Evolutionary conservation across 2,329 filamentous ascomycete species (phyloP).

Genomic region (Coccinonectria pachysandricola): DNA sequence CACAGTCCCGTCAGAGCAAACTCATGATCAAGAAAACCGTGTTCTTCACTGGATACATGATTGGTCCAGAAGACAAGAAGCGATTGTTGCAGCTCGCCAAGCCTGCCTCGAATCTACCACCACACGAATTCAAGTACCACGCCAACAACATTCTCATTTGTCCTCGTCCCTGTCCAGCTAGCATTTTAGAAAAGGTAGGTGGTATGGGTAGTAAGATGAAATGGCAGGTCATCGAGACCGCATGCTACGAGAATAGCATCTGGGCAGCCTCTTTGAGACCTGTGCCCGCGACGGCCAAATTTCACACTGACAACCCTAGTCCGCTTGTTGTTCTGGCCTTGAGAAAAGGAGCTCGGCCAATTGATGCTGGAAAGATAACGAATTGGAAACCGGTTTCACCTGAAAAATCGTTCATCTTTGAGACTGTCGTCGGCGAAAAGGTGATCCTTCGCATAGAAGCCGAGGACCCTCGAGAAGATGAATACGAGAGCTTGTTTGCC

Average conservation of each 20-base stretch:
- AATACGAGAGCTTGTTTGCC: constrained; percentile 52
- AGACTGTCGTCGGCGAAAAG: constrained; percentile 80
- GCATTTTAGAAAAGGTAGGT: constrained; percentile 72
- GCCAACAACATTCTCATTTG: constrained; percentile 89
- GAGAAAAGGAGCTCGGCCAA: constrained; percentile 62
- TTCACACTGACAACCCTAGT: constrained; percentile 68
- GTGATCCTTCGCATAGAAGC: constrained; percentile 70
- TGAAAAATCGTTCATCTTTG: constrained; percentile 65
- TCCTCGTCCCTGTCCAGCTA: constrained; percentile 60
- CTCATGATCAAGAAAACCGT: constrained; percentile 77
- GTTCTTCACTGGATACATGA: constrained; percentile 87
- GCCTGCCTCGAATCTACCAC: constrained; percentile 49
- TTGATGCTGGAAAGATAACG: constrained; percentile 71
- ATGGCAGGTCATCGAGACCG: constrained; percentile 75
- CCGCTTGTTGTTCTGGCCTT: constrained; percentile 78
- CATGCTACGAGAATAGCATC: constrained; percentile 64
- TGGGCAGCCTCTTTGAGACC: constrained; percentile 81
- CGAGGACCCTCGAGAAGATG: constrained; percentile 51
- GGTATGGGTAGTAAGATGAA: constrained; percentile 74
- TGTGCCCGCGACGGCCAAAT: constrained; percentile 52
- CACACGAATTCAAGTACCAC: constrained; percentile 67
- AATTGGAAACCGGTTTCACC: constrained; percentile 70
- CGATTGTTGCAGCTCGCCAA: constrained; percentile 60
- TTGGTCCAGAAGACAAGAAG: constrained; percentile 60
- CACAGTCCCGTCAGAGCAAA: constrained; percentile 28